Evolutionary conservation across 495 filamentous ascomycete species (phyloP).

Genomic region (Penicillium angulare): DNA sequence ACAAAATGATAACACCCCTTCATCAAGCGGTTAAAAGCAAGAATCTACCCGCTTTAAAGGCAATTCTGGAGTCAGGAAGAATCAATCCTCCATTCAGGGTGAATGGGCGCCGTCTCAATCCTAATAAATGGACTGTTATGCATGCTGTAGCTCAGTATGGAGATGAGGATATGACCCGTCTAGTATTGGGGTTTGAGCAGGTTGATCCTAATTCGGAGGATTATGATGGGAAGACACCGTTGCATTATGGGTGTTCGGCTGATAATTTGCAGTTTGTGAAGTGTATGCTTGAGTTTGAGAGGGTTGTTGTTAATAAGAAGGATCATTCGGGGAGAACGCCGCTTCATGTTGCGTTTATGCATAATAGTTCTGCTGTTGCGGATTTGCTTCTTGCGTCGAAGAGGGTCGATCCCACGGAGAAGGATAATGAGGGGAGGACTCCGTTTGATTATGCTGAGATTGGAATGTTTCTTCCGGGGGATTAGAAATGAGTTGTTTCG

Average conservation of each 20-base stretch:
- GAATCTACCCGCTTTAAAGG: background rate
- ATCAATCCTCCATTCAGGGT: background rate
- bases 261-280: background rate
- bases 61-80: background rate
- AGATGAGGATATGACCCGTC: background rate
- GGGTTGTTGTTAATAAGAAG: background rate
- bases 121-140: constrained; percentile 1
- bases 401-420: background rate
- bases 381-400: background rate
- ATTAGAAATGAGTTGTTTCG: no score
- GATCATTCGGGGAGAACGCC: background rate
- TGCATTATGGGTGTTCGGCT: background rate
- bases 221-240: background rate
- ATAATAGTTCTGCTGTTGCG: background rate
- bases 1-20: background rate
- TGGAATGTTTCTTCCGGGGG: background rate
- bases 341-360: constrained; percentile 1
- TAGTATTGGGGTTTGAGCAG: background rate
- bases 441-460: background rate
- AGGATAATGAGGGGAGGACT: background rate
- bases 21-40: background rate
- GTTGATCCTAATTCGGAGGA: background rate
- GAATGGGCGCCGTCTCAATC: background rate
- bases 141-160: background rate
- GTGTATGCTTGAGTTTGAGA: background rate